phyloP scores from a whole-genome alignment of 208 protist genomes.

The Leptomonas pyrrhocoris region DNA sequence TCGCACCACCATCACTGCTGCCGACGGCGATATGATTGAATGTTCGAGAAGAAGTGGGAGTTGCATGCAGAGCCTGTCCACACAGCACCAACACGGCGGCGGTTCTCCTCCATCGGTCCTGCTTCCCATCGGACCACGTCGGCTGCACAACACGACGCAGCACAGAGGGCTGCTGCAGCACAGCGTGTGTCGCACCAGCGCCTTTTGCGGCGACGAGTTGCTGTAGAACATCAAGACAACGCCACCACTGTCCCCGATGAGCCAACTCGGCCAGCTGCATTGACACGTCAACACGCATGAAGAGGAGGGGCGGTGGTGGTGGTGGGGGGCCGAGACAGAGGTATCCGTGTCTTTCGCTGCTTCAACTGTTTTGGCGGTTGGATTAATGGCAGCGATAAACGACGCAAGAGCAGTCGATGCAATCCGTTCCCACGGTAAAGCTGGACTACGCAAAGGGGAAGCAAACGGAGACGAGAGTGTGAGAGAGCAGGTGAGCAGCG shows the following conservation, averaged over 20 bases:
- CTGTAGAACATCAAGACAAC: conserved; percentile 19
- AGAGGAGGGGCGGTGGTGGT: not conserved
- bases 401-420: too few species aligned
- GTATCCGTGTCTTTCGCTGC: not conserved
- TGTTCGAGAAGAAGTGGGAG: not conserved
- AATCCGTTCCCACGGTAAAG: too few species aligned
- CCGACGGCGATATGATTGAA: not conserved
- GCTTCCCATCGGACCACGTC: not conserved
- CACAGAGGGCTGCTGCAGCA: conserved; percentile 4
- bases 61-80: not conserved
- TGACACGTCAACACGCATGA: not conserved
- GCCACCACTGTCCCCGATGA: conserved; percentile 10
- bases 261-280: conserved; percentile 1
- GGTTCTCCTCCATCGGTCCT: not conserved
- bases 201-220: not conserved
- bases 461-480: too few species aligned
- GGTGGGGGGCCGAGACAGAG: too few species aligned
- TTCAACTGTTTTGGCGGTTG: too few species aligned
- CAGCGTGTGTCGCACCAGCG: not conserved
- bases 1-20: too few species aligned
- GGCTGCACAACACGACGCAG: not conserved
- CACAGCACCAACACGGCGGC: conserved; percentile 6
- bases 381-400: too few species aligned
- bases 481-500: too few species aligned
- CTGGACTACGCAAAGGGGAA: too few species aligned